Evolutionary conservation across 2,329 filamentous ascomycete species (phyloP).

Genomic region (Fusarium chuoi): DNA sequence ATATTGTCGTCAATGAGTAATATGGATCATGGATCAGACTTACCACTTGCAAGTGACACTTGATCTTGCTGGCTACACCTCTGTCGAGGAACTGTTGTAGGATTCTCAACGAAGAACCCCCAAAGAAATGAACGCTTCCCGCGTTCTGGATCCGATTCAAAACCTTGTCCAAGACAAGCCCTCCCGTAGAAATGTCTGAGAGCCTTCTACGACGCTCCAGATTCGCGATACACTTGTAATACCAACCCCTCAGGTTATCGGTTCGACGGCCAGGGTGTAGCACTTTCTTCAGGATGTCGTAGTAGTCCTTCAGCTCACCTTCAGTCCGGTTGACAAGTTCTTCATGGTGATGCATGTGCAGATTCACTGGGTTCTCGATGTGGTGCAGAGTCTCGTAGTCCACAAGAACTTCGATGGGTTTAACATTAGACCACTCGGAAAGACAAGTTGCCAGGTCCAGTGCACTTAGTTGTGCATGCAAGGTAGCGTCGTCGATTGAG

Average conservation of each 20-base stretch:
- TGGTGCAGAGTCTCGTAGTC: slow-evolving; percentile 52
- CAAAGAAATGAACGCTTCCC: slow-evolving; percentile 34
- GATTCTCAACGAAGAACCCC: slow-evolving; percentile 37
- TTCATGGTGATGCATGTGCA: slow-evolving; percentile 52
- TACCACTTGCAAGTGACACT: slow-evolving; percentile 38
- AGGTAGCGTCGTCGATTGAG: slow-evolving; percentile 25
- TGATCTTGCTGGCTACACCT: slow-evolving; percentile 29
- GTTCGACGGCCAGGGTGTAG: slow-evolving; percentile 4
- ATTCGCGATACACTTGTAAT: slow-evolving; percentile 17
- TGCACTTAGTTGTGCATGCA: slow-evolving; percentile 35
- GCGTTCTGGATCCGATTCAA: slow-evolving; percentile 30
- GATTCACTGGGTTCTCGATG: slow-evolving; percentile 59
- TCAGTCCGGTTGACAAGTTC: slow-evolving; percentile 36
- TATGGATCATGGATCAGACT: neutral
- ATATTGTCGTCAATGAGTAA: neutral
- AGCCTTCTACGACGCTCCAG: slow-evolving; percentile 3
- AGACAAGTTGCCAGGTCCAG: slow-evolving; percentile 37
- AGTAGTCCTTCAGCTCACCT: slow-evolving; percentile 25
- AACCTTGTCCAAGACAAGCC: slow-evolving; percentile 13
- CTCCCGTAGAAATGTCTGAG: neutral
- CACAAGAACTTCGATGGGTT: slow-evolving; percentile 47
- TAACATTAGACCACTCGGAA: slow-evolving; percentile 24
- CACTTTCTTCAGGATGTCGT: slow-evolving; percentile 15
- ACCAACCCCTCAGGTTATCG: slow-evolving; percentile 29
- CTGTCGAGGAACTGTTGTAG: slow-evolving; percentile 31